Percentiles rank a stretch among this genome's conserved stretches.
Conservation (phyloP, 2,329 filamentous ascomycete species). For the Arthrobotrys sphaeroides region DNA sequence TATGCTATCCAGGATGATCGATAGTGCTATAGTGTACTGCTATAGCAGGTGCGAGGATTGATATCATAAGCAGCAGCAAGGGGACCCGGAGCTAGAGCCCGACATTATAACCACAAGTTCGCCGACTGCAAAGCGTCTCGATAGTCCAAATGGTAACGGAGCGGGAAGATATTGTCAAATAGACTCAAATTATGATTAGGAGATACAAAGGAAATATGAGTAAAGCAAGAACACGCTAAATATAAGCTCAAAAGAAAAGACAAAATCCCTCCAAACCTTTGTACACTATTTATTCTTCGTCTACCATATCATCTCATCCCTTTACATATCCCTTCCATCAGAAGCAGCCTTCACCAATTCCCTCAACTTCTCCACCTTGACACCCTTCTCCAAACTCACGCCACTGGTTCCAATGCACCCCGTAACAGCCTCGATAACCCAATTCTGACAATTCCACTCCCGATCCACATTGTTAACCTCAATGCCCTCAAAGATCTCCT, state of each 20-base stretch:
- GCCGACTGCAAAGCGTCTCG: no score
- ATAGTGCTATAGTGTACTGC: no score
- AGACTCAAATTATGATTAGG: not conserved
- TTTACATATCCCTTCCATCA: constrained; percentile 42
- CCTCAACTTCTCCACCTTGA: constrained; percentile 41
- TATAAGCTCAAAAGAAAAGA: not conserved
- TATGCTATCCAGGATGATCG: no score
- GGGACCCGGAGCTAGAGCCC: no score
- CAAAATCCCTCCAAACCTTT: not conserved
- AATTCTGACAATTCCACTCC: constrained; percentile 50
- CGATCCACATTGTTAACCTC: constrained; percentile 44
- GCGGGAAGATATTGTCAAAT: not conserved
- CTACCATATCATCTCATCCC: not conserved
- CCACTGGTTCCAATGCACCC: constrained; percentile 12
- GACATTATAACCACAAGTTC: no score
- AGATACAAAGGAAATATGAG: constrained; percentile 1
- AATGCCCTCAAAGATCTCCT: constrained; percentile 33
- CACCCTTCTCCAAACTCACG: constrained; percentile 42
- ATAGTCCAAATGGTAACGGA: no score
- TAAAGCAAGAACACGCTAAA: not conserved
- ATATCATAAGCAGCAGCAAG: no score
- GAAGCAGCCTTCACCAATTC: constrained; percentile 38
- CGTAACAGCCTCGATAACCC: constrained; percentile 39
- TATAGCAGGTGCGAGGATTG: no score
- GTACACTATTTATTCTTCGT: not conserved